Conservation (phyloP, 768 basidiomycete species). For the Podaxis sp. region DNA sequence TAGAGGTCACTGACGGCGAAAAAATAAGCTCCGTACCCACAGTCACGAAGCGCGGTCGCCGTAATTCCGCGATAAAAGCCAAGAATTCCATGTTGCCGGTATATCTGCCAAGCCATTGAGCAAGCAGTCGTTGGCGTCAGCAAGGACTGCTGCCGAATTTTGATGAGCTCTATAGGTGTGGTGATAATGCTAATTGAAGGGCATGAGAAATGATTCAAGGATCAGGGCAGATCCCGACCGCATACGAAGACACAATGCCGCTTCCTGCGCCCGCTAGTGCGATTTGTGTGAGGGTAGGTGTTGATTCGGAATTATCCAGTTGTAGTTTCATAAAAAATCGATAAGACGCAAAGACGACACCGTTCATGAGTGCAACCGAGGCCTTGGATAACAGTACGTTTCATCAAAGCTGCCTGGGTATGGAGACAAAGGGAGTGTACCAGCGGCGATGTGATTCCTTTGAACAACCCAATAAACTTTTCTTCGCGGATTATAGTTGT, state of each 20-base stretch:
- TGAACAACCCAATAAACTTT: constrained; percentile 64
- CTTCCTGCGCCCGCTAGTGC: constrained; percentile 77
- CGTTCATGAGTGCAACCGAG: constrained; percentile 76
- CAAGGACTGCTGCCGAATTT: constrained; percentile 77
- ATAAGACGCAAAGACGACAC: constrained; percentile 85
- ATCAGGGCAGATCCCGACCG: constrained; percentile 5
- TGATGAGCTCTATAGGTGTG: constrained; percentile 84
- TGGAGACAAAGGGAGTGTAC: constrained; percentile 32
- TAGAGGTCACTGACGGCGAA: constrained; percentile 49
- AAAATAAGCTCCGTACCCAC: constrained; percentile 88
- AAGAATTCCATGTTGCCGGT: constrained; percentile 52
- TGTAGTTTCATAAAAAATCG: constrained; percentile 75
- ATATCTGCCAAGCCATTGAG: constrained; percentile 56
- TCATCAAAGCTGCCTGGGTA: not conserved
- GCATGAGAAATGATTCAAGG: not conserved
- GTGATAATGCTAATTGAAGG: constrained; percentile 57
- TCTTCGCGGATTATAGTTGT: constrained; percentile 71
- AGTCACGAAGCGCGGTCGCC: constrained; percentile 74
- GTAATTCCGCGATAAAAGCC: constrained; percentile 79
- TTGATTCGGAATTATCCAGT: constrained; percentile 39
- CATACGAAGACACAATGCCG: constrained; percentile 79
- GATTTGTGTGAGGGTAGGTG: constrained; percentile 72
- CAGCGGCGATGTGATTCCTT: constrained; percentile 80
- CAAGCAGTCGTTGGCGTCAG: constrained; percentile 47
- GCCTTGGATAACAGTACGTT: constrained; percentile 39